A percentile compares a stretch with the other conserved stretches of the same genome.
Conservation (phyloP, 139 green algal genomes). For the Ettlia oleoabundans region DNA sequence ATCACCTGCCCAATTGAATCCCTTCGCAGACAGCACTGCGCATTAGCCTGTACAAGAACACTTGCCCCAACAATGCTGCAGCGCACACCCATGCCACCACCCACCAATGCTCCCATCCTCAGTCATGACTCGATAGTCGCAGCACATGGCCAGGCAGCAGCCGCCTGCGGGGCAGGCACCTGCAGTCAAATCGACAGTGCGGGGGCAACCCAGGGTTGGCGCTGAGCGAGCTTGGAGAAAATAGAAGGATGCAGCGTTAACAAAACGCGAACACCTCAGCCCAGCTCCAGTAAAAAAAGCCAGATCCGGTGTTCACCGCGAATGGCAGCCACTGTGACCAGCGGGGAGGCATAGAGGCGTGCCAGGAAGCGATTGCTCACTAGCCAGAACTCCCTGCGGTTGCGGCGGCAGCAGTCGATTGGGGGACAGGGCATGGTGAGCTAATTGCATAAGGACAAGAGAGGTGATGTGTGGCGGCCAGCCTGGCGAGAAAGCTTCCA, state of each 20-base stretch:
- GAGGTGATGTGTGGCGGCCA: too few species aligned
- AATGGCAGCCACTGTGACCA: constrained; percentile 88
- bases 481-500: too few species aligned
- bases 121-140: constrained; percentile 88
- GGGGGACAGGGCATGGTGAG: too few species aligned
- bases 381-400: constrained; percentile 82
- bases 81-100: not conserved
- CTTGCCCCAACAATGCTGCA: too few species aligned
- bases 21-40: too few species aligned
- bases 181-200: too few species aligned
- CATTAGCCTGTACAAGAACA: too few species aligned
- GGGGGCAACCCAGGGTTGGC: too few species aligned
- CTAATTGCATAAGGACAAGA: too few species aligned
- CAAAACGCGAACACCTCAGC: not conserved
- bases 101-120: constrained; percentile 59
- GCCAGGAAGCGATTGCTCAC: constrained; percentile 79
- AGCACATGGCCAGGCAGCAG: constrained; percentile 88
- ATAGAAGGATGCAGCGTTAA: not conserved
- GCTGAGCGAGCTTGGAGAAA: too few species aligned
- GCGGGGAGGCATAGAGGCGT: constrained; percentile 63
- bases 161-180: constrained; percentile 90
- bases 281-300: not conserved
- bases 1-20: too few species aligned
- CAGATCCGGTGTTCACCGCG: constrained; percentile 57
- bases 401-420: too few species aligned